Conservation (phyloP, 1,139 yeast species). For the Hyphopichia pseudoburtonii region DNA sequence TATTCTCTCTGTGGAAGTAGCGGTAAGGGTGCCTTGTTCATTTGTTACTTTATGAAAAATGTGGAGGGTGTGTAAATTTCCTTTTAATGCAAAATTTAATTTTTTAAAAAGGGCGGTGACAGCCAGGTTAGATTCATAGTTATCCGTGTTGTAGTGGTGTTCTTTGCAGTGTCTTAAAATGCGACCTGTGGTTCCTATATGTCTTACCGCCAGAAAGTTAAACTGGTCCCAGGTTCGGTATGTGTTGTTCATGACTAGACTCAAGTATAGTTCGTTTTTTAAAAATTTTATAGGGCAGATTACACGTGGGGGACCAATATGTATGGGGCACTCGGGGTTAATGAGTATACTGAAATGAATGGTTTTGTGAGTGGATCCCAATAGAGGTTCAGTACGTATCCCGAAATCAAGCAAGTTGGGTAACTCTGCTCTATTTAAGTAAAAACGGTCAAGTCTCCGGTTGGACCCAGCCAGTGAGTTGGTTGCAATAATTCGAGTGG, state of each 20-base stretch:
- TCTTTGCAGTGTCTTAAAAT: too few relatives aligned
- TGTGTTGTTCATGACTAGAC: too few relatives aligned
- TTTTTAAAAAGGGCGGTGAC: not conserved
- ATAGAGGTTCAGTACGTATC: not conserved
- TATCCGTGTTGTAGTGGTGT: too few relatives aligned
- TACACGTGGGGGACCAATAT: not conserved
- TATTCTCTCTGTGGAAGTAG: not conserved
- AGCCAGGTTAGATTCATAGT: too few relatives aligned
- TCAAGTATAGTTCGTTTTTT: not conserved
- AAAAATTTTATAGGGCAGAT: not conserved
- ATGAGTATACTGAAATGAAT: not conserved
- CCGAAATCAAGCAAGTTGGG: not conserved
- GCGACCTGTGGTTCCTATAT: too few relatives aligned
- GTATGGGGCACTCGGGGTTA: not conserved
- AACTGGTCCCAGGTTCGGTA: too few relatives aligned
- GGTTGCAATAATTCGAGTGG: not conserved
- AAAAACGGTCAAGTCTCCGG: not conserved
- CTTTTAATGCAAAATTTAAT: not conserved
- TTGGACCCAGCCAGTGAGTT: not conserved
- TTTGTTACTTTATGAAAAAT: not conserved
- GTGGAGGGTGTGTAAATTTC: not conserved
- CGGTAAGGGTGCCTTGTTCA: not conserved
- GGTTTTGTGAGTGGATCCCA: not conserved
- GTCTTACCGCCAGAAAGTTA: too few relatives aligned
- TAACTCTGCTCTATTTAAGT: too few relatives aligned